Percentiles rank a stretch among this genome's conserved stretches.
Conservation (phyloP, 2,329 filamentous ascomycete genomes). For the Arthrobotrys musiformis region DNA sequence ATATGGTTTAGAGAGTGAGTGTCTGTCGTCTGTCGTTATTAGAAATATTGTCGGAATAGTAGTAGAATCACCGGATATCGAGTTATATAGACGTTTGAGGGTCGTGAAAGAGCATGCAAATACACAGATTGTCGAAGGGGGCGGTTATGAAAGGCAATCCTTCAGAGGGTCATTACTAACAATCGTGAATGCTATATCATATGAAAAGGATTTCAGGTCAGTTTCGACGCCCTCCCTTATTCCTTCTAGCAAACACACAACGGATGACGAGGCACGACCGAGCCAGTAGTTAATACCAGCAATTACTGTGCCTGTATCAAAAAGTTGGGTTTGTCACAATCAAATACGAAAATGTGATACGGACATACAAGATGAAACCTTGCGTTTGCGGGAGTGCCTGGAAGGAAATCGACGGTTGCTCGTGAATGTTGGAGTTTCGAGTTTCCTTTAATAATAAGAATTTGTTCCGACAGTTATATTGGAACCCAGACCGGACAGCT, state of each 20-base stretch:
- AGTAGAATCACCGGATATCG: conserved; percentile 48
- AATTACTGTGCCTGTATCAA: background rate
- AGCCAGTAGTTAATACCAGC: too few relatives aligned
- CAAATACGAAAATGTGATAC: background rate
- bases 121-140: conserved; percentile 27
- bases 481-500: conserved; percentile 14
- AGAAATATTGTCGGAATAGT: conserved; percentile 22
- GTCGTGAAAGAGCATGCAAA: conserved; percentile 51
- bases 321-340: conserved; percentile 23
- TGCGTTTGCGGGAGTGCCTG: conserved; percentile 38
- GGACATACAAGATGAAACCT: conserved; percentile 54
- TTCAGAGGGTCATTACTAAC: conserved; percentile 53
- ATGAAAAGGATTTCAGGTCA: background rate
- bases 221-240: background rate
- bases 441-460: conserved; percentile 27
- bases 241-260: background rate
- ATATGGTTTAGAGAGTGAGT: background rate
- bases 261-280: conserved; percentile 1
- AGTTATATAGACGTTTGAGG: conserved; percentile 39
- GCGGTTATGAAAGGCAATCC: conserved; percentile 43
- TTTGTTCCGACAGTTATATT: conserved; percentile 8
- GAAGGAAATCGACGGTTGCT: conserved; percentile 29
- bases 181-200: conserved; percentile 54
- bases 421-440: conserved; percentile 34
- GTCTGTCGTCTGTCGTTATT: conserved; percentile 45